Evolutionary conservation across 495 filamentous ascomycete species (phyloP).

Genomic region (Neurospora sp.): DNA sequence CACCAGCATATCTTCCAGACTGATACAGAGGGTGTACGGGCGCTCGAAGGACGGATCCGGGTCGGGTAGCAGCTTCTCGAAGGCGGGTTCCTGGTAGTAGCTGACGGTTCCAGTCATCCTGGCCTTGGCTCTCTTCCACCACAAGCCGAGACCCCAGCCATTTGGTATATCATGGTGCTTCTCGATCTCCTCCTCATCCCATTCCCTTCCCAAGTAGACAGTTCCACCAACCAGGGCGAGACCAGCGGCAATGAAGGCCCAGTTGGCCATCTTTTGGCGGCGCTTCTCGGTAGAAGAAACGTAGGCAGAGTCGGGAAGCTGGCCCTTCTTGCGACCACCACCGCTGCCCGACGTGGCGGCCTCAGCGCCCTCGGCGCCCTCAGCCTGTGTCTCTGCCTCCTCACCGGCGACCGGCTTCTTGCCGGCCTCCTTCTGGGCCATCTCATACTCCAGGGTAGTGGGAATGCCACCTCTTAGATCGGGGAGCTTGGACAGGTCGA

Average conservation of each 20-base stretch:
- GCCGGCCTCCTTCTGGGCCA: conserved; percentile 14
- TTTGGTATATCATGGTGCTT: conserved; percentile 59
- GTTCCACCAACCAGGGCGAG: conserved; percentile 21
- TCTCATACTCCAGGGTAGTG: conserved; percentile 72
- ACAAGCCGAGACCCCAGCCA: conserved; percentile 48
- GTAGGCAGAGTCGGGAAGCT: conserved; percentile 75
- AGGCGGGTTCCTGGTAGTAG: conserved; percentile 95
- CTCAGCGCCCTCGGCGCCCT: conserved; percentile 24
- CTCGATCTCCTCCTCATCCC: conserved; percentile 64
- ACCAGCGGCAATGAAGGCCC: conserved; percentile 41
- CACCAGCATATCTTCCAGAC: conserved; percentile 85
- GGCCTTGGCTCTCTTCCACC: conserved; percentile 69
- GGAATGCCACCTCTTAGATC: conserved; percentile 88
- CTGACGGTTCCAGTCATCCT: conserved; percentile 61
- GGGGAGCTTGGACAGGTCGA: conserved; percentile 53
- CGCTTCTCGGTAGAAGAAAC: conserved; percentile 80
- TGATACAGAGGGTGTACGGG: conserved; percentile 88
- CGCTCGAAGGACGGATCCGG: conserved; percentile 68
- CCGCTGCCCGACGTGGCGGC: conserved; percentile 36
- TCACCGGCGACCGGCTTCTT: background rate
- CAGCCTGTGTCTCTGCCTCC: background rate
- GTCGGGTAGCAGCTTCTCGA: conserved; percentile 87
- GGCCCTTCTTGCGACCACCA: conserved; percentile 40
- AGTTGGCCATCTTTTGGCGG: conserved; percentile 57
- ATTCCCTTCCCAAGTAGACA: conserved; percentile 70